Conservation (phyloP, 164 flowering plant genomes). For the Stephania cephalantha region DNA sequence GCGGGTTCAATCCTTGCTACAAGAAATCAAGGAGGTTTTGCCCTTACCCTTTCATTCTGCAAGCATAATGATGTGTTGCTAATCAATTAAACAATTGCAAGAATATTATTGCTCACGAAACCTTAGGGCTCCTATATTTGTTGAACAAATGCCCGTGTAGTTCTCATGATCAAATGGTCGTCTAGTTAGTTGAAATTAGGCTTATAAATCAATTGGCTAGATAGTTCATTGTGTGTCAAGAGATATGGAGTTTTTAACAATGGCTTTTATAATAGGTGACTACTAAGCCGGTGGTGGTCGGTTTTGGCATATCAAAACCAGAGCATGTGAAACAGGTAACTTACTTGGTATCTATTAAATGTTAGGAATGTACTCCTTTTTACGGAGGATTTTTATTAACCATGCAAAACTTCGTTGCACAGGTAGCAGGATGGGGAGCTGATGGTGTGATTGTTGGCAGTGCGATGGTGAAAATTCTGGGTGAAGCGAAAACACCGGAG, state of each 20-base stretch:
- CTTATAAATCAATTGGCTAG: not conserved
- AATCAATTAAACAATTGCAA: not conserved
- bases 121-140: not conserved
- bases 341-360: not conserved
- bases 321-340: conserved; percentile 87
- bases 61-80: not conserved
- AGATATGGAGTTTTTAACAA: not conserved
- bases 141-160: not conserved
- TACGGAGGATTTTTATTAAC: not conserved
- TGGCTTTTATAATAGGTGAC: conserved; percentile 42
- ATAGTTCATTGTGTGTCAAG: not conserved
- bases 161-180: not conserved
- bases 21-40: conserved; percentile 73
- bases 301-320: conserved; percentile 91
- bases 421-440: conserved; percentile 94
- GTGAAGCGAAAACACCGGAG: conserved; percentile 70
- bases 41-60: not conserved
- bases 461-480: conserved; percentile 75
- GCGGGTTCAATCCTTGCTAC: conserved; percentile 52
- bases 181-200: not conserved
- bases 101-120: not conserved
- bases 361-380: not conserved
- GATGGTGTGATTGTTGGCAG: conserved; percentile 97
- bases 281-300: conserved; percentile 86
- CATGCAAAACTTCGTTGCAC: conserved; percentile 11